These are phyloP conservation scores for Rostrohypoxylon terebratum DNA, from an alignment of 495 filamentous ascomycete genomes.

Conservation along the genomic window DNA sequence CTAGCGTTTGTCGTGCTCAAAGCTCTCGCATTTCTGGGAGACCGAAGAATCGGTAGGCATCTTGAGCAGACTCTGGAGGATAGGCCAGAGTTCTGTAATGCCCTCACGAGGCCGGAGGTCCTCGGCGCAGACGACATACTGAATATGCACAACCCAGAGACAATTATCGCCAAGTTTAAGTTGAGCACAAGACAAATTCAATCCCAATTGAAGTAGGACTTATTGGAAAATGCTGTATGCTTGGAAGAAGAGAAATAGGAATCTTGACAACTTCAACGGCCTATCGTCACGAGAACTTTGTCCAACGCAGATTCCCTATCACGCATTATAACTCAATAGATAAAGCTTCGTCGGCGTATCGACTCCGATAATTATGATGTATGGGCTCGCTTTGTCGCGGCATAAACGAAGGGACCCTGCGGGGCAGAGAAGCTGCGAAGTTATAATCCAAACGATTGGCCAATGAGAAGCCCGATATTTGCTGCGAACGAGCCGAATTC, in stretches of 20 bases:
- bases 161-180: neutral
- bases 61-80: constrained; percentile 39
- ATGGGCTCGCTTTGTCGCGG: constrained; percentile 42
- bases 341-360: constrained; percentile 39
- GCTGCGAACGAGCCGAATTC: constrained; percentile 42
- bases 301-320: constrained; percentile 25
- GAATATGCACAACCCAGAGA: neutral
- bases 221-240: neutral
- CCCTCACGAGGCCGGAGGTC: constrained; percentile 43
- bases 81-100: constrained; percentile 28
- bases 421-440: constrained; percentile 26
- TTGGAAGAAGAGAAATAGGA: constrained; percentile 3
- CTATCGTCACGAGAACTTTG: neutral
- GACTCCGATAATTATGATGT: constrained; percentile 43
- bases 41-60: constrained; percentile 36
- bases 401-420: constrained; percentile 29
- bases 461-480: constrained; percentile 35
- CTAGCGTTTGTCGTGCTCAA: constrained; percentile 39
- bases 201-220: constrained; percentile 8
- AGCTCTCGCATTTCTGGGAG: constrained; percentile 28
- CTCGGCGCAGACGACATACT: constrained; percentile 38
- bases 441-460: constrained; percentile 34
- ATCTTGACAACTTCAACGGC: constrained; percentile 1
- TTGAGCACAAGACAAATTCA: neutral
- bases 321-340: constrained; percentile 17